Conservation (phyloP, 2,329 filamentous ascomycete genomes). For the Neurospora crassa region DNA sequence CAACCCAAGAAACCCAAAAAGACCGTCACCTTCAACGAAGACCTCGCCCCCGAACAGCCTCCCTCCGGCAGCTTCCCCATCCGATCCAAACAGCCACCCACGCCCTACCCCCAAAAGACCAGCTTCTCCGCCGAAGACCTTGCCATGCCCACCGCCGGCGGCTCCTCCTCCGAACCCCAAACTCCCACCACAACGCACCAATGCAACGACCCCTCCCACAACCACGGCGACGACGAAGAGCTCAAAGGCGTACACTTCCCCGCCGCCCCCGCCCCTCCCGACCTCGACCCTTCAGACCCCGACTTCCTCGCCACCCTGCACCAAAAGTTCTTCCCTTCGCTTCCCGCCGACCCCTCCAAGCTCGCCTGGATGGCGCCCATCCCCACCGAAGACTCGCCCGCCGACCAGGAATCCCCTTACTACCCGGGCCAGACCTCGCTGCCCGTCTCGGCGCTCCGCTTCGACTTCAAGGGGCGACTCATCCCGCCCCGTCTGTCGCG, state of each 20-base stretch:
- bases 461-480: conserved; percentile 75
- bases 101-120: conserved; percentile 22
- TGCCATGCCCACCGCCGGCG: conserved; percentile 24
- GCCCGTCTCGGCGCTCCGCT: conserved; percentile 70
- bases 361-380: conserved; percentile 83
- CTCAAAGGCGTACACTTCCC: conserved; percentile 52
- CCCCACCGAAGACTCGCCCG: conserved; percentile 52
- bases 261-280: conserved; percentile 42
- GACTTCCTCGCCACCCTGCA: conserved; percentile 79
- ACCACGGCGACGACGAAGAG: conserved; percentile 24
- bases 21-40: conserved; percentile 30
- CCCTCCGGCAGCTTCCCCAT: conserved; percentile 31
- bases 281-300: conserved; percentile 74
- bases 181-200: neutral
- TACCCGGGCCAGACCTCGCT: conserved; percentile 66
- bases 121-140: conserved; percentile 33
- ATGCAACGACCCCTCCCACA: neutral
- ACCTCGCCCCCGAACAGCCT: conserved; percentile 31
- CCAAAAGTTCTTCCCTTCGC: conserved; percentile 84
- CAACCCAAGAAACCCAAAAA: conserved; percentile 19
- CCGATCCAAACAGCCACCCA: conserved; percentile 12
- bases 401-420: conserved; percentile 67
- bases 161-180: conserved; percentile 1
- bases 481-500: conserved; percentile 69
- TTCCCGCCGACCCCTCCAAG: conserved; percentile 74